These are phyloP conservation scores for Nicotiana sylvestris DNA, from an alignment of 257 asterid genomes.

Conservation along the genomic window DNA sequence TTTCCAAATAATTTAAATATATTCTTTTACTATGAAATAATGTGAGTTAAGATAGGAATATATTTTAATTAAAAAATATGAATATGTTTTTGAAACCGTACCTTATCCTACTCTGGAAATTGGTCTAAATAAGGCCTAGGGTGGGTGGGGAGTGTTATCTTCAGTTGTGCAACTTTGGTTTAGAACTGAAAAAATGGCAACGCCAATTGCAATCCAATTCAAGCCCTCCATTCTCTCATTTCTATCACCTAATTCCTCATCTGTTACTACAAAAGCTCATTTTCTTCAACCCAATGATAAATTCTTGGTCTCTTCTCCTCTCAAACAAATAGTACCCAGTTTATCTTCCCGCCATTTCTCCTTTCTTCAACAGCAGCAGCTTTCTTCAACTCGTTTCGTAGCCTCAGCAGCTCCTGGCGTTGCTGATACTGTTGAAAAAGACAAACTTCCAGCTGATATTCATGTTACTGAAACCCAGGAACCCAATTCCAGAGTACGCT, in stretches of 20 bases:
- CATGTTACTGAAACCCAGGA: constrained; percentile 62
- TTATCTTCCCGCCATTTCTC: constrained; percentile 44
- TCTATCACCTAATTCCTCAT: constrained; percentile 16
- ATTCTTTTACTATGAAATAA: no score
- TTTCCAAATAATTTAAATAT: no score
- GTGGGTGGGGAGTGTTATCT: neutral
- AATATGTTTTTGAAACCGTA: neutral
- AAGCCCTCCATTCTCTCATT: constrained; percentile 24
- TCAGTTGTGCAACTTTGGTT: neutral
- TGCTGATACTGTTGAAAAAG: constrained; percentile 30
- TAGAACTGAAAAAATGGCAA: constrained; percentile 2
- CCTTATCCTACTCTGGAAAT: neutral
- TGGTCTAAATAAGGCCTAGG: no score
- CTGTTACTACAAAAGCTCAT: constrained; percentile 13
- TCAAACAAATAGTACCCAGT: constrained; percentile 13
- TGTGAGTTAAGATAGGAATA: neutral
- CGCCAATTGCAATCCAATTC: constrained; percentile 1
- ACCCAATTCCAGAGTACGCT: constrained; percentile 70
- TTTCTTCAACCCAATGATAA: constrained; percentile 34
- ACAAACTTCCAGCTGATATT: constrained; percentile 80
- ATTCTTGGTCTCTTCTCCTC: constrained; percentile 13
- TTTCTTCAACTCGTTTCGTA: constrained; percentile 20
- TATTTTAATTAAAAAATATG: neutral
- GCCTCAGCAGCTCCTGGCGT: constrained; percentile 48
- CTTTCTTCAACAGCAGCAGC: constrained; percentile 12